phyloP scores from a whole-genome alignment of 1,284 basidiomycete genomes.

The Amylostereum areolatum region DNA sequence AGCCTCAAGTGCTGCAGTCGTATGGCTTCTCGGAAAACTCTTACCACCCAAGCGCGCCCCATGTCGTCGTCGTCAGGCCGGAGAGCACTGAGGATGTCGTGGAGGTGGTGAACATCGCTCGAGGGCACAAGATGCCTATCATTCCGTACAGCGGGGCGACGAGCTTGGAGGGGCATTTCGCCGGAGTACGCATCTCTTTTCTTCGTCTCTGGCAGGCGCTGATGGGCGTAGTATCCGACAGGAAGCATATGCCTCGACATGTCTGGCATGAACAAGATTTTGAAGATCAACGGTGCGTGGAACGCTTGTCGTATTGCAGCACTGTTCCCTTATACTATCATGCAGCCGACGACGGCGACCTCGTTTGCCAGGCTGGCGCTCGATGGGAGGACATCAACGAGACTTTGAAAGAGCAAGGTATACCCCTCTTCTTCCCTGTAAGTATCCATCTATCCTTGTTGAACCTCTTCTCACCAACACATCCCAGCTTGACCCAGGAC shows the following conservation, averaged over 20 bases:
- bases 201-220: not conserved
- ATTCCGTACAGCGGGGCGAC: conserved; percentile 60
- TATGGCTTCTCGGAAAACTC: conserved; percentile 66
- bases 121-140: conserved; percentile 47
- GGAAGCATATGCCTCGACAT: conserved; percentile 86
- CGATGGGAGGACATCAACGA: conserved; percentile 88
- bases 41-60: conserved; percentile 59
- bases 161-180: conserved; percentile 52
- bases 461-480: not conserved
- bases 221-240: conserved; percentile 32
- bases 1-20: conserved; percentile 39
- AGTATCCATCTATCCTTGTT: conserved; percentile 13
- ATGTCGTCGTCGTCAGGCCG: conserved; percentile 53
- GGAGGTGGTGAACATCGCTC: conserved; percentile 50
- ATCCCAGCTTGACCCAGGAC: conserved; percentile 44
- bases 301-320: not conserved
- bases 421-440: conserved; percentile 69
- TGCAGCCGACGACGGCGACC: conserved; percentile 59
- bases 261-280: conserved; percentile 77
- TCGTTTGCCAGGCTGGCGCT: conserved; percentile 76
- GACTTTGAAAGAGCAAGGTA: conserved; percentile 60
- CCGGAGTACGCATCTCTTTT: conserved; percentile 40
- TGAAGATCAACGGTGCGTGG: conserved; percentile 58
- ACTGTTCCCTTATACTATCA: not conserved
- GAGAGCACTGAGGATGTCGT: conserved; percentile 52